These are phyloP conservation scores for Austroboletus niveus DNA, from an alignment of 1,284 basidiomycete genomes.

Conservation along the genomic window DNA sequence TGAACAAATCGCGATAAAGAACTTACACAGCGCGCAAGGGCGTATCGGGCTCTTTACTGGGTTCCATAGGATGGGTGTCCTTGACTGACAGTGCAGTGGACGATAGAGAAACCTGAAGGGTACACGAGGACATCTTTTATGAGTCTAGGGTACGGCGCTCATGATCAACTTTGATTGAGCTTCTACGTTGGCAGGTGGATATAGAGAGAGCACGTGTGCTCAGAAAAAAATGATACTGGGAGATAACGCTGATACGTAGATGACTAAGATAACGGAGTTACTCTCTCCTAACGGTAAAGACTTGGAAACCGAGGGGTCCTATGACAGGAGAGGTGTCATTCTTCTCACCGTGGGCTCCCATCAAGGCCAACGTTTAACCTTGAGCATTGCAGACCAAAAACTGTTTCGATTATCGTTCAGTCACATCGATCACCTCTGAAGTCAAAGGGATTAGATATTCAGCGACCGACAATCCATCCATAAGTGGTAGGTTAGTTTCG, in stretches of 20 bases:
- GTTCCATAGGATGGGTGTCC: background rate
- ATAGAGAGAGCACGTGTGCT: constrained; percentile 5
- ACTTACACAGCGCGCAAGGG: background rate
- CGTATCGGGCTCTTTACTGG: background rate
- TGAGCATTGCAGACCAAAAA: too few relatives aligned
- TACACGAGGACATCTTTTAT: constrained; percentile 10
- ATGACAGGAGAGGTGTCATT: too few relatives aligned
- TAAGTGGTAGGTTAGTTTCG: too few relatives aligned
- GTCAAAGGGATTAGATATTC: too few relatives aligned
- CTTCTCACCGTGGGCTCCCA: too few relatives aligned
- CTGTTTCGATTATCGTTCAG: too few relatives aligned
- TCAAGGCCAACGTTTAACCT: too few relatives aligned
- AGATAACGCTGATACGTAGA: constrained; percentile 19
- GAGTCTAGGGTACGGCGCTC: constrained; percentile 3
- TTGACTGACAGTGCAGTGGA: background rate
- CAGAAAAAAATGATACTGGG: constrained; percentile 5
- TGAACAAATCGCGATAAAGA: too few relatives aligned
- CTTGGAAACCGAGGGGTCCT: too few relatives aligned
- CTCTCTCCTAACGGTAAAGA: too few relatives aligned
- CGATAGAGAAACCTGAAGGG: background rate
- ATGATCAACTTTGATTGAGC: constrained; percentile 10
- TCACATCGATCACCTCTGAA: too few relatives aligned
- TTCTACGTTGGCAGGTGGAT: constrained; percentile 10
- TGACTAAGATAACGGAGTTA: background rate
- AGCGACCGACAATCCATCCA: too few relatives aligned